phyloP scores from a whole-genome alignment of 257 asterid species.

The Solanum etuberosum region DNA sequence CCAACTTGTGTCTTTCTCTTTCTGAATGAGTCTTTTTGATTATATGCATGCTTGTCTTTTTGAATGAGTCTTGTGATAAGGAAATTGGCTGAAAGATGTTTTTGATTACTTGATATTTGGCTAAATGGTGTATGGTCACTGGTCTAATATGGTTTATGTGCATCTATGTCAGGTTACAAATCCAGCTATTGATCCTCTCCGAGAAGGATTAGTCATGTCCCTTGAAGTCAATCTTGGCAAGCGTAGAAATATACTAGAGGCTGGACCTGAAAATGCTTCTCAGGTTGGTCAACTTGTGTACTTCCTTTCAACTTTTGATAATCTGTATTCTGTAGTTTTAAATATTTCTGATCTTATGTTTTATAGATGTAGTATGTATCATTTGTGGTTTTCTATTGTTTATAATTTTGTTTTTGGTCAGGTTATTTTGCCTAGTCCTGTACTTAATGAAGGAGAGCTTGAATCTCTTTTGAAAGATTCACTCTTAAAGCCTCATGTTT shows the following conservation, averaged over 20 bases:
- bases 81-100: neutral
- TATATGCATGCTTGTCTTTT: neutral
- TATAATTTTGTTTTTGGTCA: slow-evolving; percentile 14
- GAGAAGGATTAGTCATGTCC: slow-evolving; percentile 99
- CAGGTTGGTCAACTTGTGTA: slow-evolving; percentile 45
- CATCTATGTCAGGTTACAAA: slow-evolving; percentile 69
- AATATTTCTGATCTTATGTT: neutral
- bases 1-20: neutral
- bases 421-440: slow-evolving; percentile 85
- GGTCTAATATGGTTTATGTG: neutral
- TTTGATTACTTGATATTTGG: neutral
- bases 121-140: neutral
- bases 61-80: neutral
- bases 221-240: slow-evolving; percentile 96
- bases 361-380: neutral
- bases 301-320: slow-evolving; percentile 4
- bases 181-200: slow-evolving; percentile 98
- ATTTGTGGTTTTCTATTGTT: neutral
- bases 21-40: neutral
- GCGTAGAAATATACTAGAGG: slow-evolving; percentile 87
- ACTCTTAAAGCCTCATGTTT: slow-evolving; percentile 58
- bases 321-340: neutral
- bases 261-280: slow-evolving; percentile 93
- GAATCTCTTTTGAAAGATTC: slow-evolving; percentile 86
- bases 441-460: slow-evolving; percentile 92